Conservation (phyloP, 2,329 filamentous ascomycete species). For the Apiospora malaysiana region DNA sequence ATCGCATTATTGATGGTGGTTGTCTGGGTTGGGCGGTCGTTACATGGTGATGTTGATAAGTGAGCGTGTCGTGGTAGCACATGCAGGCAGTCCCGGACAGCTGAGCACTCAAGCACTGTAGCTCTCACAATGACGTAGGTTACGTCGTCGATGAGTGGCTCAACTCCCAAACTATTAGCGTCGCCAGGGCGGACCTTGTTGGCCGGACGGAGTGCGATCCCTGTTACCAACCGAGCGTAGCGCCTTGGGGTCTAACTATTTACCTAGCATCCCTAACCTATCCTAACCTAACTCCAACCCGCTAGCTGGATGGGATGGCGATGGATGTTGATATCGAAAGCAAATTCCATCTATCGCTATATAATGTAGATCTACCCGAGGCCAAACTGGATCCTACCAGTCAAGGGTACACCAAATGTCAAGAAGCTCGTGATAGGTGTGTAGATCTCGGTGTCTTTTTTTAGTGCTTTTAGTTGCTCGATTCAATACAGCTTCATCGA, state of each 20-base stretch:
- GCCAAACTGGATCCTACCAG: neutral
- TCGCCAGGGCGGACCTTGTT: neutral
- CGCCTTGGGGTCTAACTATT: neutral
- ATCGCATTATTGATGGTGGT: neutral
- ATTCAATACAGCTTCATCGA: neutral
- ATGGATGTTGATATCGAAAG: neutral
- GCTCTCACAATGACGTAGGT: slow-evolving; percentile 14
- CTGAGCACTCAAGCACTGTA: neutral
- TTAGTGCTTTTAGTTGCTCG: neutral
- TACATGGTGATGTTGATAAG: neutral
- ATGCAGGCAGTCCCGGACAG: neutral
- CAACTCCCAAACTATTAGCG: slow-evolving; percentile 3
- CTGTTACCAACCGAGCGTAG: neutral
- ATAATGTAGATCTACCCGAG: neutral
- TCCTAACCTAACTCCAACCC: neutral
- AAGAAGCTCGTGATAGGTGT: too few species aligned
- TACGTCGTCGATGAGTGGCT: neutral
- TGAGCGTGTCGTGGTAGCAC: neutral
- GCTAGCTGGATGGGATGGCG: neutral
- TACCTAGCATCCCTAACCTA: too few species aligned
- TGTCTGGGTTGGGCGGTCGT: neutral
- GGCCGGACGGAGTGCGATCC: neutral
- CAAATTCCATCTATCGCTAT: neutral
- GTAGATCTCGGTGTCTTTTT: neutral
- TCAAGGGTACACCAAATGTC: too few species aligned